Base-by-base conservation (phyloP, 2,329 filamentous ascomycete species). In the Fusarium chlamydosporum region DNA sequence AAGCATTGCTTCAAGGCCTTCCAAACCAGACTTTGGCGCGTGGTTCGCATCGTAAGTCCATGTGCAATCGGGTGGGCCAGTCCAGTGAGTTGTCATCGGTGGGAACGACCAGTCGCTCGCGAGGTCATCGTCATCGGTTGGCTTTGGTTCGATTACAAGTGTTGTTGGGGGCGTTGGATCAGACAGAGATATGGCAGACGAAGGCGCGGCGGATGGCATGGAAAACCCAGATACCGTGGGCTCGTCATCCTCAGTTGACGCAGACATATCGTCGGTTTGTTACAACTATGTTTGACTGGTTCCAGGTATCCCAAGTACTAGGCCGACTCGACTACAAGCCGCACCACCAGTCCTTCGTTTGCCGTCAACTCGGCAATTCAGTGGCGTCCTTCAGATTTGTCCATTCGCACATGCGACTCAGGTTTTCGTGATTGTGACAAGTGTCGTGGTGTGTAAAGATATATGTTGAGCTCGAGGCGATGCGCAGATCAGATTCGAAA, bases 1-100 rank as follows among this genome's bases (percentile, higher is more conserved):
- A 15, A 82, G 68, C 72, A 76, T 81, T 29, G 79, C 80, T 35
- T 78, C 74, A 3, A 76, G 72, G 8, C 75, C 78, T 10, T 70
- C 66, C 27, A 68, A 65, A 4, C 68, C 75, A 42, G 70, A 68
- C 26, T 64, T 65, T 11, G 68, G 50, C 35, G 70, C 47, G 31
- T 74, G 68, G 46, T 77, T 74, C 40, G 74, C 71, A 54, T 80
- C 74, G 53, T 78, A 81, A 4, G 80, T 81, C 76, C 78, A 82
- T 13, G 78, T 81, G 63, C 80, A 82, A 53, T 71, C 76, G 38
- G 63, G 56, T 12, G 80, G 80, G 8, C 62, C 76, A 31, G 65
- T 77, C 80, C 80, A 82, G 43, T 72, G 74, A 16, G 79, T 80
- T 31, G 78, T 80, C 75, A 81, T 77, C 26, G 79, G 77, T 18